phyloP scores from a whole-genome alignment of 2,329 filamentous ascomycete genomes.

The Pseudovirgaria hyperparasitica region DNA sequence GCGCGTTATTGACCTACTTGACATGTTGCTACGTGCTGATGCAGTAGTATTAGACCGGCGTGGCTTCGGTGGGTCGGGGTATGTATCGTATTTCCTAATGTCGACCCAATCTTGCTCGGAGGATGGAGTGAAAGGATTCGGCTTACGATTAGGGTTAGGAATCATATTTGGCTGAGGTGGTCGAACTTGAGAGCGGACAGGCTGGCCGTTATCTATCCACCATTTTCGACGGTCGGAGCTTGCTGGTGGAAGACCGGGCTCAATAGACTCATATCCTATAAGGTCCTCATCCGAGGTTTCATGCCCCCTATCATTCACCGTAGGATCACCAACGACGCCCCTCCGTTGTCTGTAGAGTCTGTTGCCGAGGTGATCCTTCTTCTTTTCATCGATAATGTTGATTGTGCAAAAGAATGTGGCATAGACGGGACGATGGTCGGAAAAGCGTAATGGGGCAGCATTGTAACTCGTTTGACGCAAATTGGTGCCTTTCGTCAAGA shows the following conservation, averaged over 20 bases:
- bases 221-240: conserved; percentile 50
- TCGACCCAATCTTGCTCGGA: conserved; percentile 76
- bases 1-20: too few species aligned
- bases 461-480: conserved; percentile 75
- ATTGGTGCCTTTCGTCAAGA: conserved; percentile 74
- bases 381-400: conserved; percentile 62
- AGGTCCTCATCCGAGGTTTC: conserved; percentile 68
- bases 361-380: conserved; percentile 59
- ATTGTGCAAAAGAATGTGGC: conserved; percentile 77
- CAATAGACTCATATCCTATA: conserved; percentile 69
- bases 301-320: conserved; percentile 41
- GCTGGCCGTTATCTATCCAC: conserved; percentile 55
- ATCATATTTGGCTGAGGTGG: conserved; percentile 51
- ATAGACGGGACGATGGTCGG: conserved; percentile 92
- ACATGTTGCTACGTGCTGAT: too few species aligned
- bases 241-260: conserved; percentile 57
- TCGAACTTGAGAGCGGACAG: conserved; percentile 59
- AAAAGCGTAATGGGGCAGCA: conserved; percentile 72
- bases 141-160: conserved; percentile 59
- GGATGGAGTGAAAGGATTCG: conserved; percentile 68
- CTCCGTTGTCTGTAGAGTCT: conserved; percentile 61
- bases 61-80: too few species aligned
- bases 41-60: too few species aligned
- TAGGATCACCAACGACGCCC: conserved; percentile 51
- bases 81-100: too few species aligned